phyloP scores from a whole-genome alignment of 768 basidiomycete species.

The Leucosporidium creatinivorum region DNA sequence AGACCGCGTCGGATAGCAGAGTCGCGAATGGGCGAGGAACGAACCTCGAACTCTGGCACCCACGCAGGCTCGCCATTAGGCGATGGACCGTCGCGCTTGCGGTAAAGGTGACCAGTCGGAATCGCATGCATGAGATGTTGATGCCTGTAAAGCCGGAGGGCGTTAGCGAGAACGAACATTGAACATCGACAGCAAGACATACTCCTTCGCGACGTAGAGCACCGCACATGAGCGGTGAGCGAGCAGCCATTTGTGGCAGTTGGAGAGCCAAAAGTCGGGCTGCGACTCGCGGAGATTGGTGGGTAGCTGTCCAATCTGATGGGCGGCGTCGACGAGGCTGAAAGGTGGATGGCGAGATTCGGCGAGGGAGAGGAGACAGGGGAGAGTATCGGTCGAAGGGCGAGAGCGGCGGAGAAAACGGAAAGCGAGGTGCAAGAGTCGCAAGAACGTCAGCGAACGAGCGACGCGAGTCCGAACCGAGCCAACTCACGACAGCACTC shows the following conservation, averaged over 20 bases:
- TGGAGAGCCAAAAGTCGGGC: slow-evolving; percentile 41
- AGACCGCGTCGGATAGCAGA: neutral
- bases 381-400: too few species aligned
- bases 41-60: slow-evolving; percentile 9
- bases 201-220: slow-evolving; percentile 29
- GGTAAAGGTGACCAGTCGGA: slow-evolving; percentile 17
- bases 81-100: neutral
- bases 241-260: slow-evolving; percentile 36
- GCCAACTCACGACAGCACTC: too few species aligned
- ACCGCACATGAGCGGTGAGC: slow-evolving; percentile 28
- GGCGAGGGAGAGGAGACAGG: too few species aligned
- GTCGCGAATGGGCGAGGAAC: neutral
- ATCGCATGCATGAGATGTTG: slow-evolving; percentile 26
- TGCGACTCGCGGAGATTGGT: slow-evolving; percentile 38
- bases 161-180: too few species aligned
- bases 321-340: slow-evolving; percentile 44
- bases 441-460: too few species aligned
- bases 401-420: too few species aligned
- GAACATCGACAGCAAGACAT: neutral
- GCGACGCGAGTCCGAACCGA: too few species aligned
- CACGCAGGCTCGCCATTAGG: neutral
- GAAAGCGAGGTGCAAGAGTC: too few species aligned
- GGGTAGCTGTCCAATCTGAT: slow-evolving; percentile 43
- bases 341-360: too few species aligned
- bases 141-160: neutral